Conservation (phyloP, 768 basidiomycete species). For the Naganishia onofrii region DNA sequence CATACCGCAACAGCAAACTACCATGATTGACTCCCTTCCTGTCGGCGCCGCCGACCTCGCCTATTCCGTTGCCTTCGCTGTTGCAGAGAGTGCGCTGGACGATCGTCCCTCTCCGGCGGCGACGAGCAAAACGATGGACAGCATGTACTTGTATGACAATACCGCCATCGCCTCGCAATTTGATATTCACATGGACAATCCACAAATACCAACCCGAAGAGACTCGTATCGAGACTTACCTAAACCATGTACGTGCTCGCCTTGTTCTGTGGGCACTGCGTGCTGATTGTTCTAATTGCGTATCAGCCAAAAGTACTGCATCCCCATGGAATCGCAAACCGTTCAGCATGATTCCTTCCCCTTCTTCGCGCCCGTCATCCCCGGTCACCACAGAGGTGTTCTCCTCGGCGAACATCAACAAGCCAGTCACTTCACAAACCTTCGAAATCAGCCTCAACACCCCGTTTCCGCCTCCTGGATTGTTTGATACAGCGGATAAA, state of each 20-base stretch:
- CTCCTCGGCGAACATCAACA: background rate
- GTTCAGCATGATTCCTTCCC: conserved; percentile 5
- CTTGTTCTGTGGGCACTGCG: background rate
- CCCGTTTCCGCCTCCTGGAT: background rate
- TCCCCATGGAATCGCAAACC: background rate
- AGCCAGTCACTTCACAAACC: background rate
- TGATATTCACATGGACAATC: background rate
- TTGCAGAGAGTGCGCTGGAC: conserved; percentile 18
- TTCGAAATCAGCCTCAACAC: background rate
- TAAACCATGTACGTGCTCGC: background rate
- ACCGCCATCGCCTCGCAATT: background rate
- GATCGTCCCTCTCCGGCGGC: background rate
- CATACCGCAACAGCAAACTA: background rate
- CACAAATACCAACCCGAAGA: background rate
- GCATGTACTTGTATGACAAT: background rate
- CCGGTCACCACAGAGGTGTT: background rate
- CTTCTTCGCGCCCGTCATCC: background rate
- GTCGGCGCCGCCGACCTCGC: background rate
- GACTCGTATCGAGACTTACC: background rate
- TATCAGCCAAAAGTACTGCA: background rate
- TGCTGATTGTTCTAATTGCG: background rate
- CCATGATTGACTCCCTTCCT: background rate
- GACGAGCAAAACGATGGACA: background rate
- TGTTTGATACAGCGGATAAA: background rate
- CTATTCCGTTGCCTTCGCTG: background rate